phyloP scores from a whole-genome alignment of 495 filamentous ascomycete genomes.

The Endocarpon pusillum region DNA sequence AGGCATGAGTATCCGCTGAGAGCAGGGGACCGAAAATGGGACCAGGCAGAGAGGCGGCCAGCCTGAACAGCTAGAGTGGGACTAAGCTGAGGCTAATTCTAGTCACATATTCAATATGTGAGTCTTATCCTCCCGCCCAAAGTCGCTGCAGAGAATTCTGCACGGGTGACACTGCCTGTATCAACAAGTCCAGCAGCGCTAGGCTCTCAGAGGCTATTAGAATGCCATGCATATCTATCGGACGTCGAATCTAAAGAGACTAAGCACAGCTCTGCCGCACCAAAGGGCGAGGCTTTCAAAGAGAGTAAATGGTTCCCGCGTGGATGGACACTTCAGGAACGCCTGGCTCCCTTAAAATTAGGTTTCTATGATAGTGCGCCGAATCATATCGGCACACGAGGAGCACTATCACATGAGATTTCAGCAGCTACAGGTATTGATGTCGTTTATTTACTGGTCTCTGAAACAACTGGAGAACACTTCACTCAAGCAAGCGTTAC shows the following conservation, averaged over 20 bases:
- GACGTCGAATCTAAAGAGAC: neutral
- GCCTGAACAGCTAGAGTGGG: neutral
- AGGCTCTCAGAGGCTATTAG: neutral
- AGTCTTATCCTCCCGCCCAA: neutral
- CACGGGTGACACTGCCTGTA: neutral
- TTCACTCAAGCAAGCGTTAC: constrained; percentile 7
- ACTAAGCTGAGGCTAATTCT: neutral
- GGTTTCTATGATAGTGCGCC: constrained; percentile 18
- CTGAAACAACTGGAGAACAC: neutral
- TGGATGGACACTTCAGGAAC: constrained; percentile 28
- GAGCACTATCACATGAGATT: neutral
- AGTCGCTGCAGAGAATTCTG: neutral
- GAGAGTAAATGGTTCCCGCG: constrained; percentile 20
- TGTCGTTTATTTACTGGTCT: neutral
- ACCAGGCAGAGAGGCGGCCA: constrained; percentile 1
- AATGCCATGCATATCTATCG: neutral
- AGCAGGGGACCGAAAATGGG: constrained; percentile 1
- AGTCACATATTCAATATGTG: neutral
- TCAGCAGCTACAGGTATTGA: constrained; percentile 14
- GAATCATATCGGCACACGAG: constrained; percentile 13
- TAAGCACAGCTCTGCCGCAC: no score
- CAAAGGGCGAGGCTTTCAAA: no score
- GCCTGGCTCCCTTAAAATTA: constrained; percentile 15
- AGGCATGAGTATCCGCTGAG: constrained; percentile 1
- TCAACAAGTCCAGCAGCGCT: neutral